phyloP scores from a whole-genome alignment of 495 filamentous ascomycete species.

The Tuber indicum region DNA sequence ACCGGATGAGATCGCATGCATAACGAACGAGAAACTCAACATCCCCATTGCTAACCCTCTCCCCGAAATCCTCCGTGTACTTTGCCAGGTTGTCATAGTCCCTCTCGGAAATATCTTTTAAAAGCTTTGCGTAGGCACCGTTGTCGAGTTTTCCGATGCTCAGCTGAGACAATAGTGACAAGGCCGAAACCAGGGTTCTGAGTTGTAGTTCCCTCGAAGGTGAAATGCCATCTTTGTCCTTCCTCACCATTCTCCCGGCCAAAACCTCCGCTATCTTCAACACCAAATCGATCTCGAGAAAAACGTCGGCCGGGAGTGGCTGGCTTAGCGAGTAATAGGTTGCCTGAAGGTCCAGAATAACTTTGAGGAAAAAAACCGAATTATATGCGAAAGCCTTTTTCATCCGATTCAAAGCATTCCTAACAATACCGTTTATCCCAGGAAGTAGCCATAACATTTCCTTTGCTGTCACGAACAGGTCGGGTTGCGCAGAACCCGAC shows the following conservation, averaged over 20 bases:
- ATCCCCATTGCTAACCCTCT: slow-evolving; percentile 31
- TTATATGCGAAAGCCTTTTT: slow-evolving; percentile 41
- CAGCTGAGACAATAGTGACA: slow-evolving; percentile 34
- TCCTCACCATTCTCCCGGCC: slow-evolving; percentile 35
- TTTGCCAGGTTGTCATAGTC: slow-evolving; percentile 32
- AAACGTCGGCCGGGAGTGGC: slow-evolving; percentile 18
- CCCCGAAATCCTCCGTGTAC: slow-evolving; percentile 22
- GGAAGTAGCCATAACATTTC: slow-evolving; percentile 37
- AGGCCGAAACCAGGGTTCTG: slow-evolving; percentile 39
- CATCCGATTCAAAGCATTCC: slow-evolving; percentile 37
- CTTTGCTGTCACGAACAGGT: slow-evolving; percentile 36
- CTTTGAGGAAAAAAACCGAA: slow-evolving; percentile 40
- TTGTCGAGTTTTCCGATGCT: slow-evolving; percentile 29
- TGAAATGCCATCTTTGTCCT: slow-evolving; percentile 36
- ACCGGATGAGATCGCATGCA: slow-evolving; percentile 40
- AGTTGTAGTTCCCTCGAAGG: slow-evolving; percentile 40
- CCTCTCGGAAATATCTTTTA: slow-evolving; percentile 40
- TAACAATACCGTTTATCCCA: slow-evolving; percentile 37
- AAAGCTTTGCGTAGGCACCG: slow-evolving; percentile 32
- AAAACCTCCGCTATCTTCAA: slow-evolving; percentile 37
- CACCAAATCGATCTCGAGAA: slow-evolving; percentile 29
- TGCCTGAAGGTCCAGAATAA: slow-evolving; percentile 40
- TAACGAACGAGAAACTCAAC: slow-evolving; percentile 40
- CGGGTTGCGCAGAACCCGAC: slow-evolving; percentile 25
- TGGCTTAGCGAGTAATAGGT: slow-evolving; percentile 32